Evolutionary conservation across 352 stramenopile genomes (phyloP).

Genomic region (Peronospora farinosa): DNA sequence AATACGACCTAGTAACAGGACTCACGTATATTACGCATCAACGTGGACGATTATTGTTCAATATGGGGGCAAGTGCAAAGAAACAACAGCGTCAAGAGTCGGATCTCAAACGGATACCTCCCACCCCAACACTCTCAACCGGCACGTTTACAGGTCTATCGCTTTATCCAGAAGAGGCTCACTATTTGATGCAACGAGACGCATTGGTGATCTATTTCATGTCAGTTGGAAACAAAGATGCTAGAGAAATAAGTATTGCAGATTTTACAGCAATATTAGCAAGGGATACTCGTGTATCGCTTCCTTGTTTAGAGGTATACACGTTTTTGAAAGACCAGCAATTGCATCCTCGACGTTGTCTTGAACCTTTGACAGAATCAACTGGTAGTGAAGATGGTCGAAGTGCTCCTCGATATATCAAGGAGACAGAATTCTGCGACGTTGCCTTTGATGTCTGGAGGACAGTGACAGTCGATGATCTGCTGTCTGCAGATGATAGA

Average conservation of each 20-base stretch:
- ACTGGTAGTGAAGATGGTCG: constrained; percentile 8
- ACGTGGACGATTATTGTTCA: constrained; percentile 64
- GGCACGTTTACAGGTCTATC: constrained; percentile 50
- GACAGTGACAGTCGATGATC: constrained; percentile 15
- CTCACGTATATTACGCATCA: constrained; percentile 68
- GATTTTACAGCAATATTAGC: constrained; percentile 30
- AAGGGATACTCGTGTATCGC: constrained; percentile 25
- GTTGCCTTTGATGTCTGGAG: constrained; percentile 64
- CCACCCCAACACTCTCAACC: constrained; percentile 16
- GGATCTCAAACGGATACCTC: constrained; percentile 6
- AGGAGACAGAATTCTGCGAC: constrained; percentile 6
- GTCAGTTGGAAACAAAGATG: constrained; percentile 5
- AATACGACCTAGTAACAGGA: constrained; percentile 46
- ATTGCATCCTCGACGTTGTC: constrained; percentile 52
- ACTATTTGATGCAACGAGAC: constrained; percentile 53
- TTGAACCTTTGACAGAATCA: constrained; percentile 7
- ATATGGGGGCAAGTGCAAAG: constrained; percentile 51
- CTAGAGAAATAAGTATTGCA: constrained; percentile 15
- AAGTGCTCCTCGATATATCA: constrained; percentile 21
- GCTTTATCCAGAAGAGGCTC: constrained; percentile 63
- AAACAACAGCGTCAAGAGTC: constrained; percentile 29
- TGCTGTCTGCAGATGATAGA: background rate
- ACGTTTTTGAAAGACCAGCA: constrained; percentile 56
- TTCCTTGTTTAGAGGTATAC: constrained; percentile 50
- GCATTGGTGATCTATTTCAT: constrained; percentile 42